Conservation (phyloP, 805 yeast species). For the Starmerella sirachaensis region DNA sequence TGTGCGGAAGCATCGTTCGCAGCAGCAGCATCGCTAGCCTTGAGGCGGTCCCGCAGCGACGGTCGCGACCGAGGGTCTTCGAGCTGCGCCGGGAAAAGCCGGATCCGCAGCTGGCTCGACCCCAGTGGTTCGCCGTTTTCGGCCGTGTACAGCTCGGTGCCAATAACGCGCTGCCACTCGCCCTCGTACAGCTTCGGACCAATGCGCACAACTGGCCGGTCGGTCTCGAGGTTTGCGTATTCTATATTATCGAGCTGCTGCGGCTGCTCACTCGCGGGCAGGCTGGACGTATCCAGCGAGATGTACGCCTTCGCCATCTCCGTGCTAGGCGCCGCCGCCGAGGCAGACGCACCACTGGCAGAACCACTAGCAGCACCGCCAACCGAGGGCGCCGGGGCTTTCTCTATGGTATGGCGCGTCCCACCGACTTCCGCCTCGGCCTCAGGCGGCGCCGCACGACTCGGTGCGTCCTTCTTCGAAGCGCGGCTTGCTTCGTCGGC, state of each 20-base stretch:
- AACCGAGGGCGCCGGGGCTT: background rate
- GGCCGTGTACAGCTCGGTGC: conserved; percentile 49
- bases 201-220: conserved; percentile 44
- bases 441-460: no score
- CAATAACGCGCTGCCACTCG: conserved; percentile 63
- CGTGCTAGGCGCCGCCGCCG: conserved; percentile 4
- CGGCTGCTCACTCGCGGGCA: conserved; percentile 13
- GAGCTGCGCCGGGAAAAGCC: conserved; percentile 16
- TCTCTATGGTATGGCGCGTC: background rate
- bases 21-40: background rate
- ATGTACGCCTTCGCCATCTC: conserved; percentile 34
- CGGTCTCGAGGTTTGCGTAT: conserved; percentile 43
- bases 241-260: conserved; percentile 28
- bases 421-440: background rate
- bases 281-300: conserved; percentile 36
- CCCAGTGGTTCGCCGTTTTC: conserved; percentile 25
- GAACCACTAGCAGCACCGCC: background rate
- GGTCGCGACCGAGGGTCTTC: conserved; percentile 5
- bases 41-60: conserved; percentile 9
- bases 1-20: background rate
- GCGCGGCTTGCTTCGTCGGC: conserved; percentile 46
- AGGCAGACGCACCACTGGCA: background rate
- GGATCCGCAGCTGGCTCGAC: conserved; percentile 22
- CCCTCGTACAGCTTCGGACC: conserved; percentile 58
- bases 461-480: no score